These are phyloP conservation scores for Cyphellophora europaea DNA, from an alignment of 2,329 filamentous ascomycete species.

Conservation along the genomic window DNA sequence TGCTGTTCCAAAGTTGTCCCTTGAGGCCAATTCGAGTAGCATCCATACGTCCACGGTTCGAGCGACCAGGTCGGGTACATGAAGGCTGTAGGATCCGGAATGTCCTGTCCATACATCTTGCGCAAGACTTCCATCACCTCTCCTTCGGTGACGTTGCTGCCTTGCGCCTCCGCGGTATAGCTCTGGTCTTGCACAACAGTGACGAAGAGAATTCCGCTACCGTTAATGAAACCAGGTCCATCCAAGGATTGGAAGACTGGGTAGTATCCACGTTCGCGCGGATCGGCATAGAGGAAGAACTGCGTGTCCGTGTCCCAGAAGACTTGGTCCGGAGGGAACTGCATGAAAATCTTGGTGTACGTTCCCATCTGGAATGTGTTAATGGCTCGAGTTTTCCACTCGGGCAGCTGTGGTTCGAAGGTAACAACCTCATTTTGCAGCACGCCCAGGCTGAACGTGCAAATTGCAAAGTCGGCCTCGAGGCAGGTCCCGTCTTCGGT, in stretches of 20 bases:
- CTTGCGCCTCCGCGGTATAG: slow-evolving; percentile 50
- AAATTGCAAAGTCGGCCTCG: slow-evolving; percentile 52
- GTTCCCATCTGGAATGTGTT: slow-evolving; percentile 59
- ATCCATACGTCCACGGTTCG: slow-evolving; percentile 46
- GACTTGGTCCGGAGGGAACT: slow-evolving; percentile 49
- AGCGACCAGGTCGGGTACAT: slow-evolving; percentile 51
- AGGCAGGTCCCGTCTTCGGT: slow-evolving; percentile 48
- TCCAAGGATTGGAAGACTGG: slow-evolving; percentile 58
- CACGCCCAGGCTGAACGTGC: slow-evolving; percentile 60
- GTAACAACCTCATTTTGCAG: slow-evolving; percentile 51
- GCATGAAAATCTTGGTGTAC: slow-evolving; percentile 65
- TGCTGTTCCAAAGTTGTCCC: slow-evolving; percentile 56
- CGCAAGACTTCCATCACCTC: slow-evolving; percentile 50
- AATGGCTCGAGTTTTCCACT: slow-evolving; percentile 57
- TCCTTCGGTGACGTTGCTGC: slow-evolving; percentile 46
- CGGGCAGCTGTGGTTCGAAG: slow-evolving; percentile 51
- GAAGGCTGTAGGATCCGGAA: slow-evolving; percentile 53
- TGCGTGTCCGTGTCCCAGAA: slow-evolving; percentile 54
- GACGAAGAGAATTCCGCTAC: slow-evolving; percentile 56
- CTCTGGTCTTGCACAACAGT: slow-evolving; percentile 51
- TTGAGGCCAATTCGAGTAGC: slow-evolving; percentile 60
- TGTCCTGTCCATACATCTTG: slow-evolving; percentile 49
- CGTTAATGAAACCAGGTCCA: slow-evolving; percentile 47
- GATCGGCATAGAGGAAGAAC: slow-evolving; percentile 45
- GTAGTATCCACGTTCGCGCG: slow-evolving; percentile 41